Conservation (phyloP, 495 filamentous ascomycete genomes). For the Chaetomidium leptoderma region DNA sequence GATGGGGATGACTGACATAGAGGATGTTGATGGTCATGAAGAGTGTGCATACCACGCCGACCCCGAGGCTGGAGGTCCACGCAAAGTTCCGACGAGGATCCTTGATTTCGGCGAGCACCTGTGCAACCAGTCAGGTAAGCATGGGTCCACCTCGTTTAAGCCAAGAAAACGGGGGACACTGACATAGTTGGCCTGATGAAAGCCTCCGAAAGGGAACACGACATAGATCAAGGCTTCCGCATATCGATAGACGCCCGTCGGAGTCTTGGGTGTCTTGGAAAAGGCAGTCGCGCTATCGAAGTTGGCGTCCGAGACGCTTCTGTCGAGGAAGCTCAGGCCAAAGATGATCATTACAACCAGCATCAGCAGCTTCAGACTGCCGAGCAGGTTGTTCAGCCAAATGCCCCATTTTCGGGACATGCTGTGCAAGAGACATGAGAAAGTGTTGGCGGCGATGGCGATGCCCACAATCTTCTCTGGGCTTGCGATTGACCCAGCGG, state of each 20-base stretch:
- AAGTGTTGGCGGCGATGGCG: constrained; percentile 20
- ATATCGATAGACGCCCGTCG: constrained; percentile 17
- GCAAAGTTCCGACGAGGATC: constrained; percentile 23
- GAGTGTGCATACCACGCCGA: constrained; percentile 13
- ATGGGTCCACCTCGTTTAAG: not conserved
- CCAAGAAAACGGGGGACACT: not conserved
- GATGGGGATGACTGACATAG: not conserved
- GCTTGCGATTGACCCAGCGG: not conserved
- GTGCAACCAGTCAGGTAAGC: not conserved
- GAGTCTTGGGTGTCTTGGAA: constrained; percentile 11
- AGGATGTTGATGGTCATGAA: constrained; percentile 13
- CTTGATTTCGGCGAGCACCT: constrained; percentile 23
- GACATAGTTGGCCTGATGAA: constrained; percentile 26
- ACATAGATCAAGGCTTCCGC: constrained; percentile 41
- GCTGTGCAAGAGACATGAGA: constrained; percentile 53
- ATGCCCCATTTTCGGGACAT: constrained; percentile 27
- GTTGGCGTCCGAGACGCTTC: constrained; percentile 14
- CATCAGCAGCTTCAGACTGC: constrained; percentile 18
- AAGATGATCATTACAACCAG: constrained; percentile 38
- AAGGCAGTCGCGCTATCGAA: constrained; percentile 9
- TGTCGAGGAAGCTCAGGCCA: constrained; percentile 13
- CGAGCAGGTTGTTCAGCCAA: constrained; percentile 22
- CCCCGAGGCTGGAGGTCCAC: constrained; percentile 45
- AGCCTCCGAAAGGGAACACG: constrained; percentile 24
- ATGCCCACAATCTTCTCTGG: constrained; percentile 16